Evolutionary conservation across 2,329 filamentous ascomycete species (phyloP).

Genomic region (Colletotrichum sp.): DNA sequence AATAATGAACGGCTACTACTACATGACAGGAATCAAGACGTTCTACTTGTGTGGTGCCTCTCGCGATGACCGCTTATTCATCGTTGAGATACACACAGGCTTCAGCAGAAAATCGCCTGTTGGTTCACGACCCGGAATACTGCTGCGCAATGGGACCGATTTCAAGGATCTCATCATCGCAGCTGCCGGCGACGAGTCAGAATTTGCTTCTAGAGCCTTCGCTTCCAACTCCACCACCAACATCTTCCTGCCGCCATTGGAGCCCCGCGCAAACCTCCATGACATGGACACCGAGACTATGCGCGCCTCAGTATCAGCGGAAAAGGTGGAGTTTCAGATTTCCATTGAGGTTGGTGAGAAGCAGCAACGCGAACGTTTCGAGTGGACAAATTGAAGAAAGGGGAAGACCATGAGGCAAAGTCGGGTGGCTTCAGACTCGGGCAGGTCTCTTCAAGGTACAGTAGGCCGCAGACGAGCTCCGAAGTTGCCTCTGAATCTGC

Average conservation of each 20-base stretch:
- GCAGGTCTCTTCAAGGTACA: accelerated
- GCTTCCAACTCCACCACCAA: neutral
- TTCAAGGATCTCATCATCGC: neutral
- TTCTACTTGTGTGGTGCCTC: neutral
- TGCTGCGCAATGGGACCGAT: neutral
- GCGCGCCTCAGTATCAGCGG: accelerated
- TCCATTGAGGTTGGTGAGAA: neutral
- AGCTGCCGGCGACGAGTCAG: neutral
- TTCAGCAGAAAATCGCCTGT: neutral
- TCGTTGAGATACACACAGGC: neutral
- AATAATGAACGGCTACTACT: neutral
- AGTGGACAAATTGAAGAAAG: neutral
- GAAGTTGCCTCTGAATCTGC: neutral
- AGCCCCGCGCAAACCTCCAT: neutral
- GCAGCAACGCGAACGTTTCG: neutral
- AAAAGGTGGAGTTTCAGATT: neutral
- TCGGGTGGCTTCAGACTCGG: neutral
- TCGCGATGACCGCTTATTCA: neutral
- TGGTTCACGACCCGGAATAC: neutral
- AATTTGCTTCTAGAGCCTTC: accelerated
- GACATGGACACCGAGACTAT: neutral
- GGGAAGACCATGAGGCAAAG: neutral
- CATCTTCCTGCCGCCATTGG: neutral
- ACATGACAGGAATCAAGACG: neutral
- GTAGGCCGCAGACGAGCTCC: neutral